Evolutionary conservation across 2,329 filamentous ascomycete species (phyloP), one percentile per base, ranked within the genome.

Genomic region (Fonsecaea pugnacius): DNA sequence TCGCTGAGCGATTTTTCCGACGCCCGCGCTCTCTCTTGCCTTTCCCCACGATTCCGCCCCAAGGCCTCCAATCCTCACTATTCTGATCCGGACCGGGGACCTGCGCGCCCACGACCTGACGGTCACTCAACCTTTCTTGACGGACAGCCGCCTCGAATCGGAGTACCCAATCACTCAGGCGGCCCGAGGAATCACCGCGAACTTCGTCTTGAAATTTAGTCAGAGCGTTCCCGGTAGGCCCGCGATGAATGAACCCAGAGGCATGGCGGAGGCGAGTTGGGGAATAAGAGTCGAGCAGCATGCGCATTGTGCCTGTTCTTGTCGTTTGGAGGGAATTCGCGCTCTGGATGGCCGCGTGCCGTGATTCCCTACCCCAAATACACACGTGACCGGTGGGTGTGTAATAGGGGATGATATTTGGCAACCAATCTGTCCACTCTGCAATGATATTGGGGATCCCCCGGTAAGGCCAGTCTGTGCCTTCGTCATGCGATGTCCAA

Each of bases 341-440:
- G 8, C 58, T 62, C 6, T 51, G 18, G 10, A 68, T 62, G 16
- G 66, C 66, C 16, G 51, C 43, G 21, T 58, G 33, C 27, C 66
- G 61, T 24, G 57, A 59, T 38, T 66, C 61, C 51, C 59, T 53
- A 9, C 56, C 57, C 24, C 36, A 46, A 5, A 69, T 18, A 10
- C 53, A 48, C 9, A 85, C 74, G n/a, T 71, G 60, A 0, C 82
- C 82, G 0, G 73, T 74, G 1, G 71, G 66, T 0, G 75, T 78
- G 35, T 66, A 71, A 66, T 82, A 82, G 32, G 60, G 55, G 9
- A 79, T 67, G 2, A 69, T 66, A 24, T 74, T 73, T 0, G 78
- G 78, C 7, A 85, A 60, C 62, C 84, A 83, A 46, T 77, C 75
- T 12, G 72, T 72, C 75, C 84, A 85, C 70, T 84, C 81, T 53